Conservation (phyloP, 257 asterid species). For the Asclepias syriaca region DNA sequence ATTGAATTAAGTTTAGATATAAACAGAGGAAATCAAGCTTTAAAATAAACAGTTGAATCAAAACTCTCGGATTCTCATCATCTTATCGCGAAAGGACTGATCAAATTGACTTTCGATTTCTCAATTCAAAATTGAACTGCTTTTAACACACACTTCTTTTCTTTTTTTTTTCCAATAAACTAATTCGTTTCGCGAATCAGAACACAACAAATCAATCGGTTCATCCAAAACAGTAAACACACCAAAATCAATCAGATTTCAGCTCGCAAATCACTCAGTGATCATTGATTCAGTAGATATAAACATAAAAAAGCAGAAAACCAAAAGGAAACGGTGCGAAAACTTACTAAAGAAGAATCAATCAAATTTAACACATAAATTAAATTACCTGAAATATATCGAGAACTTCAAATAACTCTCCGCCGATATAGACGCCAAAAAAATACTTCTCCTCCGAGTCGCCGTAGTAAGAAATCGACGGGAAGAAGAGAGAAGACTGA, state of each 20-base stretch:
- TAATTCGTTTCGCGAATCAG: not conserved
- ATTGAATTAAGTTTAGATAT: not conserved
- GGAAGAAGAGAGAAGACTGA: not conserved
- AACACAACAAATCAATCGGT: conserved; percentile 4
- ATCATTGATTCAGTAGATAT: not conserved
- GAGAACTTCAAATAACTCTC: not conserved
- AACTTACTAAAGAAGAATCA: not conserved
- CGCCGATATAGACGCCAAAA: not conserved
- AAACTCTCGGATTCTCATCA: not conserved
- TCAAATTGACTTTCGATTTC: conserved; percentile 1
- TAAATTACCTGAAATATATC: not conserved
- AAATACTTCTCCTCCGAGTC: not conserved
- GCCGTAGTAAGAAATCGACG: not conserved
- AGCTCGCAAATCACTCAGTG: not conserved
- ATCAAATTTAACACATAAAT: not conserved
- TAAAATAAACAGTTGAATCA: not conserved
- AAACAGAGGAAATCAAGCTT: not conserved
- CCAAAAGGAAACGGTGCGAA: not conserved
- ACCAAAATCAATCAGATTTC: conserved; percentile 2
- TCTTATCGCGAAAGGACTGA: not conserved
- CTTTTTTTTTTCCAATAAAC: not conserved
- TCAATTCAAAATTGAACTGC: conserved; percentile 3
- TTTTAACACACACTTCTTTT: too few species aligned
- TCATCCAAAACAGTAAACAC: not conserved
- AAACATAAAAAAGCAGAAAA: not conserved